phyloP scores from a whole-genome alignment of 1,284 basidiomycete genomes.

The Heliocybe sulcata region DNA sequence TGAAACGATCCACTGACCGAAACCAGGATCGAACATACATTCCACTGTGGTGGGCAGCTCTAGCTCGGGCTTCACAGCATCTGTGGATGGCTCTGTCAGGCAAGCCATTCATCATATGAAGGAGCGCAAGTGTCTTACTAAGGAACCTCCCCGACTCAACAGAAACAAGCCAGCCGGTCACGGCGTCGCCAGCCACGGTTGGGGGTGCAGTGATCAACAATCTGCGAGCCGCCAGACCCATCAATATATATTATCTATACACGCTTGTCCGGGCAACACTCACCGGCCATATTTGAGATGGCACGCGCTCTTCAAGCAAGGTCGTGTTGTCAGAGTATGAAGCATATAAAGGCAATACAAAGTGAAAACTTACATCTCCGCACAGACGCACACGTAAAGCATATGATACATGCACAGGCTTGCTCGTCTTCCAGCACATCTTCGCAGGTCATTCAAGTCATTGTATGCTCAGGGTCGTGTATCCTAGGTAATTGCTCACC shows the following conservation, averaged over 20 bases:
- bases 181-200: neutral
- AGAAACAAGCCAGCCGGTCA: neutral
- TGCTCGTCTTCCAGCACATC: conserved; percentile 20
- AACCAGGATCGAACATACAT: neutral
- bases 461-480: neutral
- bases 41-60: neutral
- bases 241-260: neutral
- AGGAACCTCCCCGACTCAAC: neutral
- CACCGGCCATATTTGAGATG: neutral
- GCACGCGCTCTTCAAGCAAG: neutral
- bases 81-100: no score
- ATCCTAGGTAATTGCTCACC: conserved; percentile 24
- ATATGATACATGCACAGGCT: conserved; percentile 34
- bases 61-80: neutral
- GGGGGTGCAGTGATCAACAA: neutral
- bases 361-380: conserved; percentile 25
- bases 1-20: neutral
- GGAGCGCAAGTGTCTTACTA: neutral
- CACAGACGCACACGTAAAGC: conserved; percentile 36
- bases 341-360: neutral
- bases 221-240: neutral
- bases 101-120: no score
- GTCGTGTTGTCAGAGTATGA: neutral
- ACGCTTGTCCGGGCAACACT: neutral
- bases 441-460: conserved; percentile 1